Conservation (phyloP, 208 protist genomes). For the Trypanosomatidae sp. region DNA sequence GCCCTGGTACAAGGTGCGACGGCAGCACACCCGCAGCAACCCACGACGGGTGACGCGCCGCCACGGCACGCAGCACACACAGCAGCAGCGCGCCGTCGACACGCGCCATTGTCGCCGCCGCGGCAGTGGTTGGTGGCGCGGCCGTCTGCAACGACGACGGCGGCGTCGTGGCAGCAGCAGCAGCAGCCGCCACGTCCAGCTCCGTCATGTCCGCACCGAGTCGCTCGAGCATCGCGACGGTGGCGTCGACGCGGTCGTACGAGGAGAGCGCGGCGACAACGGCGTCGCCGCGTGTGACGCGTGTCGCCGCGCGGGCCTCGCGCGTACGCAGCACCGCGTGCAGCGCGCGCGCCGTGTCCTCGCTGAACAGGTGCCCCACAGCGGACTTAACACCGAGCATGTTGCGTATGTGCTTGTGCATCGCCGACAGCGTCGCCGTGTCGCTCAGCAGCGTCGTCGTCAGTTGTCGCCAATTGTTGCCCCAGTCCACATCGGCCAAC, state of each 20-base stretch:
- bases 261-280: constrained; percentile 39
- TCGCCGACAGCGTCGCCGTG: constrained; percentile 15
- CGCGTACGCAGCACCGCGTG: constrained; percentile 20
- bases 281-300: constrained; percentile 6
- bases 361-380: constrained; percentile 22
- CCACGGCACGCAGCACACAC: constrained; percentile 23
- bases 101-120: constrained; percentile 4
- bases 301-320: constrained; percentile 10
- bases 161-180: background rate
- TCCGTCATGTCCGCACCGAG: constrained; percentile 23
- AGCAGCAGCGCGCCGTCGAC: constrained; percentile 20
- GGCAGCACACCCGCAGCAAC: constrained; percentile 41
- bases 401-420: constrained; percentile 35
- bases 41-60: constrained; percentile 62
- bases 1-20: too few relatives aligned
- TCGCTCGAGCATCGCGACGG: constrained; percentile 26
- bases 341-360: constrained; percentile 30
- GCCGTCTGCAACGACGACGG: too few relatives aligned
- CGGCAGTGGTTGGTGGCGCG: too few relatives aligned
- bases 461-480: constrained; percentile 31
- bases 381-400: constrained; percentile 35
- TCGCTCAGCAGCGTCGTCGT: constrained; percentile 27
- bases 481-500: constrained; percentile 51
- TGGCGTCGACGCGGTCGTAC: constrained; percentile 27
- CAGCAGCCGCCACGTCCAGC: constrained; percentile 10